A percentile compares a stretch with the other conserved stretches of the same genome.
These are phyloP conservation scores for Lecanicillium sp. DNA, from an alignment of 2,329 filamentous ascomycete genomes.

Conservation along the genomic window DNA sequence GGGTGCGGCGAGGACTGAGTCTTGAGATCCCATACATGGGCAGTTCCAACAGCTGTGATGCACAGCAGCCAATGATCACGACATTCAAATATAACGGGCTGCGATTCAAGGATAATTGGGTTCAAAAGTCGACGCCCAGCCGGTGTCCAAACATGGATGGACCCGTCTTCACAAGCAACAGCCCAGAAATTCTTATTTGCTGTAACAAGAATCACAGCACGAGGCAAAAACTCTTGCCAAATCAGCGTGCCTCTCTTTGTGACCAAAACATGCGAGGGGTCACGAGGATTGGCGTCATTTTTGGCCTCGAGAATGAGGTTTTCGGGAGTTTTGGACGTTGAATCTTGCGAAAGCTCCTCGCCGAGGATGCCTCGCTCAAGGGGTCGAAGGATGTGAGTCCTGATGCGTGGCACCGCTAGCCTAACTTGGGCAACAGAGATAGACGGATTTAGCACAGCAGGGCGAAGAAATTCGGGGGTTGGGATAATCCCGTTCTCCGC, in stretches of 20 bases:
- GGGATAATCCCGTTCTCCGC: constrained; percentile 52
- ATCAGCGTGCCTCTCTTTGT: constrained; percentile 71
- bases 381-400: constrained; percentile 73
- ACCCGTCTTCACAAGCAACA: constrained; percentile 87
- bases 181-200: constrained; percentile 90
- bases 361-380: constrained; percentile 59
- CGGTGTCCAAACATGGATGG: constrained; percentile 83
- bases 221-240: constrained; percentile 91
- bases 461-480: constrained; percentile 77
- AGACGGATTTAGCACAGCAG: constrained; percentile 76
- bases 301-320: constrained; percentile 80
- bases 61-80: constrained; percentile 83
- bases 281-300: constrained; percentile 68
- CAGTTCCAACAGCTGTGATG: constrained; percentile 80
- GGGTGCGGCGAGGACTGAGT: constrained; percentile 79
- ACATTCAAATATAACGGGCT: constrained; percentile 89
- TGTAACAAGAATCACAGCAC: constrained; percentile 79
- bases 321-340: constrained; percentile 54
- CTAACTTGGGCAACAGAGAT: constrained; percentile 76
- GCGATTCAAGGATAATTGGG: constrained; percentile 78
- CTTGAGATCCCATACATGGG: constrained; percentile 88
- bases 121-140: constrained; percentile 81
- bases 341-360: constrained; percentile 44
- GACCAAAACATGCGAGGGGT: constrained; percentile 77
- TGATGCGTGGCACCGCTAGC: constrained; percentile 78